phyloP scores from a whole-genome alignment of 441 rosid species.

The Pelargonium cotyledonis region DNA sequence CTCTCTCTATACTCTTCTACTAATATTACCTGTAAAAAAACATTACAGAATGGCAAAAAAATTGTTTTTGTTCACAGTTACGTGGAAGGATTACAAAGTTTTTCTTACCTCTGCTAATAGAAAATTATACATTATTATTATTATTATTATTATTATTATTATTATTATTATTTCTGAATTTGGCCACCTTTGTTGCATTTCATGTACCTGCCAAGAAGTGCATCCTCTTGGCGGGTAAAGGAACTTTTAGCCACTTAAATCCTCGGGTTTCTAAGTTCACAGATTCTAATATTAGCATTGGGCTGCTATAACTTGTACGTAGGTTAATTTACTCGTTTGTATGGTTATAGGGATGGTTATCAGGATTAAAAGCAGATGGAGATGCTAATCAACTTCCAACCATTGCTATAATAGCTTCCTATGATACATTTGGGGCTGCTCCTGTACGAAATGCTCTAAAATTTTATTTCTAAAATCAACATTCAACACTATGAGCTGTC shows the following conservation, averaged over 20 bases:
- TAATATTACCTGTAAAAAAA: too few relatives aligned
- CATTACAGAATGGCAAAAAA: too few relatives aligned
- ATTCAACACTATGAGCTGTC: background rate
- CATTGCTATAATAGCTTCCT: slow-evolving; percentile 88
- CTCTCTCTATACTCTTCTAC: too few relatives aligned
- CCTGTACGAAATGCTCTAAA: slow-evolving; percentile 56
- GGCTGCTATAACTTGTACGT: slow-evolving; percentile 4
- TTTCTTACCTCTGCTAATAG: too few relatives aligned
- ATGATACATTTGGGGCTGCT: slow-evolving; percentile 94
- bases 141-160: too few relatives aligned
- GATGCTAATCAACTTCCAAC: slow-evolving; percentile 87
- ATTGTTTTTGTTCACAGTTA: too few relatives aligned
- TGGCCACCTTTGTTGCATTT: background rate
- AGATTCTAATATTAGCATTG: slow-evolving; percentile 14
- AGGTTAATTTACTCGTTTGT: slow-evolving; percentile 21
- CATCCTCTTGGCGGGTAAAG: background rate
- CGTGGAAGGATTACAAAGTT: too few relatives aligned
- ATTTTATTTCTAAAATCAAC: slow-evolving; percentile 6
- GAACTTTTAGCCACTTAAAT: background rate
- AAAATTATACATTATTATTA: too few relatives aligned
- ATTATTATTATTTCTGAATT: too few relatives aligned
- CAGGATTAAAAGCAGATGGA: slow-evolving; percentile 81
- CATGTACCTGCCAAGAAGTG: background rate
- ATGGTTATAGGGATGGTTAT: slow-evolving; percentile 83
- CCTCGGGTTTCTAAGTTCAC: slow-evolving; percentile 7